Evolutionary conservation across 2,329 filamentous ascomycete genomes (phyloP), one percentile per base, ranked within the genome.

Genomic region (Verruconis gallopava): DNA sequence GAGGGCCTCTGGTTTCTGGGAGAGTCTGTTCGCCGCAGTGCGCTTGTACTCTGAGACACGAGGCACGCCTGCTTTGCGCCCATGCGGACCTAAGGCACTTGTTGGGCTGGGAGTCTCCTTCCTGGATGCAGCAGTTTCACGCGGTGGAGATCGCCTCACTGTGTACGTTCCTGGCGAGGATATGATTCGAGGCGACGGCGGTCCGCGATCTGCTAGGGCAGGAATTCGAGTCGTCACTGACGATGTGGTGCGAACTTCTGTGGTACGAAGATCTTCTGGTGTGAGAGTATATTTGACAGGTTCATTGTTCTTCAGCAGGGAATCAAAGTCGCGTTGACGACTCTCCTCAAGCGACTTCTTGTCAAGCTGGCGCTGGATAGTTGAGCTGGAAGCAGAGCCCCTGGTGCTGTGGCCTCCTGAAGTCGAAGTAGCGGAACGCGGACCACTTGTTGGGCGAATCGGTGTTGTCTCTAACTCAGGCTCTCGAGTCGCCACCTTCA

Each of bases 251-350:
- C 9, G 6, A 9, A n/a, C n/a, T n/a, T 9, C n/a, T 9, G n/a
- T n/a, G 9, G 25, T 30, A 33, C 65, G 61, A 50, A 69, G 62
- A 37, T 53, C 60, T 42, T 67, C 59, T 17, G 67, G 66, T 11
- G 66, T 69, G 41, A 70, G 52, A 4, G 66, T 69, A 51, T 65
- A 68, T 50, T 69, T 69, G 17, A 69, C 63, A 4, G 66, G 69
- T 20, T 69, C 66, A 35, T 62, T 57, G 14, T 63, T 56, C 49
- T 65, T 61, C 33, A 69, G 59, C 32, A 68, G 57, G 32, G 60
- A 58, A 42, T 70, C 67, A 48, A 70, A 70, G 46, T 69, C 64
- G 11, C 59, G 57, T 41, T 55, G 50, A 12, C 57, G 52, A 43
- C 60, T 58, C 45, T 62, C 60, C 38, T 60, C 56, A 9, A 59